These are phyloP conservation scores for Pythium plurisporium DNA, from an alignment of 352 stramenopile genomes.

Conservation along the genomic window DNA sequence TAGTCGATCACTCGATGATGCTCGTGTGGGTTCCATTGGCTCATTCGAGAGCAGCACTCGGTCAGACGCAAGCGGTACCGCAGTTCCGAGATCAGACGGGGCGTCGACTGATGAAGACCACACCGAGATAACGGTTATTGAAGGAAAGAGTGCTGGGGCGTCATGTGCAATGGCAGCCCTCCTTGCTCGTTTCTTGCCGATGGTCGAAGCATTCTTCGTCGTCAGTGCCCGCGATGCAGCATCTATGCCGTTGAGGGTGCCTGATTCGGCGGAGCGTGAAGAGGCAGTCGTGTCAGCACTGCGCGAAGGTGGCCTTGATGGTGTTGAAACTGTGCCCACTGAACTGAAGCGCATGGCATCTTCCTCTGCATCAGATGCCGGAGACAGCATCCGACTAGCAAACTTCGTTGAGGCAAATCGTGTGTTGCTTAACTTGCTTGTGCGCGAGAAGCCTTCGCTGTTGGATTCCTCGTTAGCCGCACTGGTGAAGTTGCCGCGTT, in stretches of 20 bases:
- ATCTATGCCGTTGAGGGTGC: constrained; percentile 69
- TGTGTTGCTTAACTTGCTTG: constrained; percentile 96
- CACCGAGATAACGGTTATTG: constrained; percentile 72
- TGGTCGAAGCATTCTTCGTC: constrained; percentile 98
- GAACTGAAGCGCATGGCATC: constrained; percentile 37
- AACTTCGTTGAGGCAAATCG: constrained; percentile 96
- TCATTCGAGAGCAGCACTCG: neutral
- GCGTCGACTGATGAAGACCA: constrained; percentile 46
- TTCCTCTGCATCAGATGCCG: constrained; percentile 48
- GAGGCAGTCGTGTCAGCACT: constrained; percentile 73
- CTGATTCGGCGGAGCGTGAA: constrained; percentile 71
- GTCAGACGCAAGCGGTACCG: neutral
- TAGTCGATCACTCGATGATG: constrained; percentile 70
- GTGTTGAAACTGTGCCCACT: constrained; percentile 17
- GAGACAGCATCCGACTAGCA: constrained; percentile 71
- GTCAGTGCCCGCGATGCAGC: constrained; percentile 91
- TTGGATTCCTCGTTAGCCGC: constrained; percentile 94
- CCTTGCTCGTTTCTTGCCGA: constrained; percentile 95
- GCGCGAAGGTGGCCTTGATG: constrained; percentile 57
- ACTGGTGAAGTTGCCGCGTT: constrained; percentile 95
- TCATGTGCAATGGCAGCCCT: constrained; percentile 91
- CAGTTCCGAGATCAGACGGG: neutral
- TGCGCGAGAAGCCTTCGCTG: constrained; percentile 95
- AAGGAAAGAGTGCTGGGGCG: constrained; percentile 83
- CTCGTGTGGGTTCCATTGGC: constrained; percentile 25